Evolutionary conservation across 2,329 filamentous ascomycete genomes (phyloP).

Genomic region (Reticulascus tulasneorum): DNA sequence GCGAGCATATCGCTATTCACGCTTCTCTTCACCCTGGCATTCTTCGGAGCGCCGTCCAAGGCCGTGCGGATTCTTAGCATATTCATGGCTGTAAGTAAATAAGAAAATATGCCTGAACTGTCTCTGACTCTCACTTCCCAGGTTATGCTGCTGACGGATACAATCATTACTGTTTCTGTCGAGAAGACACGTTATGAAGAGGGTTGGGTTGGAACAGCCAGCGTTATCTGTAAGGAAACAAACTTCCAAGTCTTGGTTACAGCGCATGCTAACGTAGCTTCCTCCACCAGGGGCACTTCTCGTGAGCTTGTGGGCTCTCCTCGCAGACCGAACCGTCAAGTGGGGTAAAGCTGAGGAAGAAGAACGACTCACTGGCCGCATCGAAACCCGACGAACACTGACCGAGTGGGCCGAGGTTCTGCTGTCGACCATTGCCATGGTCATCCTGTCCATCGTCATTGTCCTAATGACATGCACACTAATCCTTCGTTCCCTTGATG

Average conservation of each 20-base stretch:
- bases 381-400: slow-evolving; percentile 78
- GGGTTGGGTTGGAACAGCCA: slow-evolving; percentile 85
- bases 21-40: slow-evolving; percentile 72
- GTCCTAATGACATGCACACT: slow-evolving; percentile 77
- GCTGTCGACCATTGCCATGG: slow-evolving; percentile 66
- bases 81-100: slow-evolving; percentile 61
- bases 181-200: slow-evolving; percentile 75
- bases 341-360: slow-evolving; percentile 95
- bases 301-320: slow-evolving; percentile 73
- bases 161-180: slow-evolving; percentile 76
- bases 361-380: slow-evolving; percentile 82
- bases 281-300: slow-evolving; percentile 65
- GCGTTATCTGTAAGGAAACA: slow-evolving; percentile 63
- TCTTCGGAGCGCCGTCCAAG: slow-evolving; percentile 82
- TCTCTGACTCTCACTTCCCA: no score
- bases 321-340: slow-evolving; percentile 76
- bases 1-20: slow-evolving; percentile 74
- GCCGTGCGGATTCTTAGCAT: slow-evolving; percentile 71
- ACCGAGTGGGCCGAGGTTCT: slow-evolving; percentile 82
- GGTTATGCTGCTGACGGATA: slow-evolving; percentile 67
- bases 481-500: slow-evolving; percentile 74
- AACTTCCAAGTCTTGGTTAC: not conserved
- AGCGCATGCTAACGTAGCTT: slow-evolving; percentile 9
- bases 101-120: no score
- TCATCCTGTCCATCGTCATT: slow-evolving; percentile 62